A percentile compares a stretch with the other conserved stretches of the same genome.
These are phyloP conservation scores for Sclerotinia borealis DNA, from an alignment of 2,329 filamentous ascomycete genomes.

Conservation along the genomic window DNA sequence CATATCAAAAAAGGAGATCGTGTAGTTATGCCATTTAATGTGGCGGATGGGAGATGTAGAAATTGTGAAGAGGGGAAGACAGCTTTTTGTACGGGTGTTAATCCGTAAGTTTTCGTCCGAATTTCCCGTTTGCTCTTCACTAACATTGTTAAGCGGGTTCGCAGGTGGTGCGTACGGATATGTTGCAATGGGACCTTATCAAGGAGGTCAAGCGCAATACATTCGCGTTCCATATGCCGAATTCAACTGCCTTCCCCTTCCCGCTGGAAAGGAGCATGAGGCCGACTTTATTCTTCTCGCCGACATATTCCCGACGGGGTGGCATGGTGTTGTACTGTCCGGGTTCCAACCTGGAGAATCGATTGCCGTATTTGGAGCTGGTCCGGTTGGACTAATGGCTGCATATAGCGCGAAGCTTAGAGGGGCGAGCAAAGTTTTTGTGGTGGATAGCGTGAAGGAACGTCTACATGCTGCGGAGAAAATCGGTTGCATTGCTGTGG, in stretches of 20 bases:
- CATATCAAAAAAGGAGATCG: conserved; percentile 67
- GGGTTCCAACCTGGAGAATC: conserved; percentile 55
- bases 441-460: conserved; percentile 57
- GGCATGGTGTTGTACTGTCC: conserved; percentile 51
- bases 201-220: conserved; percentile 68
- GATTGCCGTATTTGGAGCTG: conserved; percentile 59
- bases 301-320: conserved; percentile 46
- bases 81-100: conserved; percentile 68
- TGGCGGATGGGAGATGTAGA: conserved; percentile 74
- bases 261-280: conserved; percentile 59
- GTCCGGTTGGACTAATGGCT: conserved; percentile 60
- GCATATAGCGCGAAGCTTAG: conserved; percentile 57
- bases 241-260: conserved; percentile 58
- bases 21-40: conserved; percentile 78
- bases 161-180: conserved; percentile 56
- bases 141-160: conserved; percentile 38
- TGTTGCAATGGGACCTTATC: conserved; percentile 52
- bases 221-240: conserved; percentile 60
- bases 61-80: conserved; percentile 75
- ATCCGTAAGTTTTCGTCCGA: conserved; percentile 35
- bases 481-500: conserved; percentile 55
- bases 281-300: conserved; percentile 51
- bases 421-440: conserved; percentile 55
- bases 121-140: background rate
- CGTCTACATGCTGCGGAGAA: conserved; percentile 52